Conservation (phyloP, 495 filamentous ascomycete species). For the Aspergillus taichungensis region DNA sequence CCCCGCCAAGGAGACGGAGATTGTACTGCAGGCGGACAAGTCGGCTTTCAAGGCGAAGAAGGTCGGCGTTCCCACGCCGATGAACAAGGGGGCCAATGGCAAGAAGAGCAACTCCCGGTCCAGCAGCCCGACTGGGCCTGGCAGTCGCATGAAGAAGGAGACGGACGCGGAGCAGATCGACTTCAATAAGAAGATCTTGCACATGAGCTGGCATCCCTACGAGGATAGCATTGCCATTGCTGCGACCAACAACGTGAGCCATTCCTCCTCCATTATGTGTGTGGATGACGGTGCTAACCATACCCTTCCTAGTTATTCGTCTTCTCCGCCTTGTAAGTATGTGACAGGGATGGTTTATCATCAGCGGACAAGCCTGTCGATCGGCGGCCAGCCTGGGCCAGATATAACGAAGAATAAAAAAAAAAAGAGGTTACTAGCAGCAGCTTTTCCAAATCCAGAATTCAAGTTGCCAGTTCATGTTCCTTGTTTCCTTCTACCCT, state of each 20-base stretch:
- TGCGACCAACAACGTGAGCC: constrained; percentile 93
- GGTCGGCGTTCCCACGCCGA: constrained; percentile 93
- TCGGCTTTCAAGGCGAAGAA: constrained; percentile 99
- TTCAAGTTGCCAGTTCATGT: constrained; percentile 17
- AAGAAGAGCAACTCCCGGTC: constrained; percentile 81
- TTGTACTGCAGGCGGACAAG: constrained; percentile 96
- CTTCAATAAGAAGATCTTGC: constrained; percentile 99
- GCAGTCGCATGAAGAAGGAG: constrained; percentile 95
- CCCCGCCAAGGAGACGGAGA: constrained; percentile 89
- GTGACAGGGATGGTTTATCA: constrained; percentile 12
- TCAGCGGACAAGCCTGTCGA: constrained; percentile 22
- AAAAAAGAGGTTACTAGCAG: constrained; percentile 10
- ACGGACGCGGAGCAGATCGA: constrained; percentile 99
- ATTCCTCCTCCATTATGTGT: neutral
- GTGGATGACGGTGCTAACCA: constrained; percentile 11
- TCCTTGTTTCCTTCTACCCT: constrained; percentile 1
- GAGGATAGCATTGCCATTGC: constrained; percentile 99
- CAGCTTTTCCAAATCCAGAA: constrained; percentile 12
- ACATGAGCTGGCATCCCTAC: constrained; percentile 99
- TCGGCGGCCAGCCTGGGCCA: constrained; percentile 5
- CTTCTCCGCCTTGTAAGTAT: constrained; percentile 84
- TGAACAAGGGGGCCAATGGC: constrained; percentile 71
- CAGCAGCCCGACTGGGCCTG: constrained; percentile 83
- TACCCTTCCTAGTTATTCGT: constrained; percentile 66
- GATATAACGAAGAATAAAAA: constrained; percentile 5